Evolutionary conservation across 2,329 filamentous ascomycete species (phyloP), one percentile per base, ranked within the genome.

Genomic region (Xylariales sp.): DNA sequence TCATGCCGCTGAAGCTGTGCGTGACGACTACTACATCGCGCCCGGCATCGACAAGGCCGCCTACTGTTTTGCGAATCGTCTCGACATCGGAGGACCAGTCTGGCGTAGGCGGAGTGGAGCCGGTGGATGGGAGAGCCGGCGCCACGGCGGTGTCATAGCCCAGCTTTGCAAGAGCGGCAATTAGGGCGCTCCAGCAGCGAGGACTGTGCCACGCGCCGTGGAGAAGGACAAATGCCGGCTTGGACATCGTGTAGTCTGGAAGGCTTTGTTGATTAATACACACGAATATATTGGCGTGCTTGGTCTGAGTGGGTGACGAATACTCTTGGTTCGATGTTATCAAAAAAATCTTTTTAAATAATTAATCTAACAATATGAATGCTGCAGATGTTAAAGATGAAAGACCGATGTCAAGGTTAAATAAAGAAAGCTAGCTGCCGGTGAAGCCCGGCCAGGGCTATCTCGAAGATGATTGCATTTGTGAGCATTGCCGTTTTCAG

Each of bases 1-100:
- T 52, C 43, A 51, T 43, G 6, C 49, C 51, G 14, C 50, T 51
- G 29, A 50, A 50, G 25, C 48, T 52, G n/a, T 54, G 51, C 18
- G 33, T 37, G 14, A 53, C 45, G 2, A 54, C 42, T 4, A 51
- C 46, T 10, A 53, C 38, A 37, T 54, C 43, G 15, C 43, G 30
- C 6, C 48, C 44, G n/a, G n/a, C n/a, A 4, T 21, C 20, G 18
- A 41, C 27, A 6, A 52, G 40, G 14, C 38, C 37, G 6, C 27
- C 38, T 3, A 51, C 41, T 3, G 44, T 48, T 1, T 40, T 37
- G 6, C 36, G 38, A 19, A 53, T 53, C 1, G 29, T 34, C 24
- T 45, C 38, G 15, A 51, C 14, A 28, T 53, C 50, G 17, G 20
- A 25, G 11, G 41, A 34, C 46, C 44, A 53, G 42, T 51, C 45